Percentiles rank a stretch among this genome's conserved stretches.
Evolutionary conservation across 192 early-diverging fungal species (phyloP).

Genomic region (Umbelopsis vinacea): DNA sequence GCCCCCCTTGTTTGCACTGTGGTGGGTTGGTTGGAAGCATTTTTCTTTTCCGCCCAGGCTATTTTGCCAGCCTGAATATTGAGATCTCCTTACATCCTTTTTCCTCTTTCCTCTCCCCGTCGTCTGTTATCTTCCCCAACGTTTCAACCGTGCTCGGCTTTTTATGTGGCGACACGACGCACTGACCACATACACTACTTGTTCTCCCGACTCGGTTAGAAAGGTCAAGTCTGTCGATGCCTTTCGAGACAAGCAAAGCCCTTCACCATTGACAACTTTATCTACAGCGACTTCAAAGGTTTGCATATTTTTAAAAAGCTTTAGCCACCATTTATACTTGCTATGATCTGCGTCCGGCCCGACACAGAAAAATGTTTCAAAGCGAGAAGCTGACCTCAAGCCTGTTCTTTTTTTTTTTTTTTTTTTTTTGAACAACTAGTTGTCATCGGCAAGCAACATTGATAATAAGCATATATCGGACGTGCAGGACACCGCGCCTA

Average conservation of each 20-base stretch:
- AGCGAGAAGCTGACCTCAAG: neutral
- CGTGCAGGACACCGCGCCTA: neutral
- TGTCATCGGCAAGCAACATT: neutral
- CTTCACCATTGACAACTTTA: constrained; percentile 2
- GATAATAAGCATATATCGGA: neutral
- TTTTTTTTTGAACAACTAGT: neutral
- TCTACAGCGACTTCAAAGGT: neutral
- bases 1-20: neutral
- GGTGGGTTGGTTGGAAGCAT: neutral
- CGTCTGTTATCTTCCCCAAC: constrained; percentile 1
- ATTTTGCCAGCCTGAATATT: constrained; percentile 15
- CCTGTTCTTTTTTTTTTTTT: neutral
- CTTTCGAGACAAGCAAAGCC: constrained; percentile 15
- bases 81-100: constrained; percentile 16
- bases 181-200: constrained; percentile 21
- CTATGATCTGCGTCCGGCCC: neutral
- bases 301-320: constrained; percentile 3
- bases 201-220: constrained; percentile 5
- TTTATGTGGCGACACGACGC: constrained; percentile 23
- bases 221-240: constrained; percentile 19
- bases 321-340: neutral
- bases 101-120: neutral
- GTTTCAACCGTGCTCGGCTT: constrained; percentile 10
- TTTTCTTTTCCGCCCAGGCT: constrained; percentile 6
- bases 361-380: neutral